Evolutionary conservation across 805 yeast species (phyloP).

Genomic region (Spathaspora boniae): DNA sequence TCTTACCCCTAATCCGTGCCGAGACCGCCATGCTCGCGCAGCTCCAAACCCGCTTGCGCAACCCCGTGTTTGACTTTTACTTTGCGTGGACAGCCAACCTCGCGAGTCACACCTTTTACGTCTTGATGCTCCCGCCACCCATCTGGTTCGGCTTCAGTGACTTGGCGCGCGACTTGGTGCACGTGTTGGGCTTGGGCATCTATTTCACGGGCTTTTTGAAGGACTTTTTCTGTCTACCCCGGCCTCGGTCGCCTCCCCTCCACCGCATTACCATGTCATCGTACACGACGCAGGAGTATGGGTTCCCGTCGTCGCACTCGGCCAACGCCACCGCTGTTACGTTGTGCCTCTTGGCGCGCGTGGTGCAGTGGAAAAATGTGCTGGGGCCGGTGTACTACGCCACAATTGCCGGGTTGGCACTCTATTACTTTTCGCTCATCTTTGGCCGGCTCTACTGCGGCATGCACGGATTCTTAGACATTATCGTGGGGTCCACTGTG

Average conservation of each 20-base stretch:
- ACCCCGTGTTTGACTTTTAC: slow-evolving; percentile 58
- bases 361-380: slow-evolving; percentile 10
- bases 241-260: slow-evolving; percentile 90
- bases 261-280: slow-evolving; percentile 85
- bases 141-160: slow-evolving; percentile 70
- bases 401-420: slow-evolving; percentile 17
- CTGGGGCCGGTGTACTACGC: too few species aligned
- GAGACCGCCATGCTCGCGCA: slow-evolving; percentile 62
- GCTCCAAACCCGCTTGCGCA: slow-evolving; percentile 53
- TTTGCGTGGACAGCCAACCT: slow-evolving; percentile 86
- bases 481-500: slow-evolving; percentile 58
- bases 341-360: slow-evolving; percentile 33
- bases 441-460: slow-evolving; percentile 91
- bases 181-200: slow-evolving; percentile 66
- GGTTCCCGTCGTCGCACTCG: slow-evolving; percentile 92
- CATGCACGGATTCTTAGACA: slow-evolving; percentile 91
- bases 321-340: slow-evolving; percentile 90
- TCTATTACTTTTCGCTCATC: slow-evolving; percentile 64
- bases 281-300: slow-evolving; percentile 91
- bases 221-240: slow-evolving; percentile 84
- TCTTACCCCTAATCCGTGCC: slow-evolving; percentile 54
- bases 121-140: slow-evolving; percentile 80
- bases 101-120: slow-evolving; percentile 93
- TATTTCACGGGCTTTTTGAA: slow-evolving; percentile 71
- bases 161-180: slow-evolving; percentile 56